Evolutionary conservation across 352 stramenopile genomes (phyloP), one percentile per base, ranked within the genome.

Genomic region (Pythium pectinolyticum): DNA sequence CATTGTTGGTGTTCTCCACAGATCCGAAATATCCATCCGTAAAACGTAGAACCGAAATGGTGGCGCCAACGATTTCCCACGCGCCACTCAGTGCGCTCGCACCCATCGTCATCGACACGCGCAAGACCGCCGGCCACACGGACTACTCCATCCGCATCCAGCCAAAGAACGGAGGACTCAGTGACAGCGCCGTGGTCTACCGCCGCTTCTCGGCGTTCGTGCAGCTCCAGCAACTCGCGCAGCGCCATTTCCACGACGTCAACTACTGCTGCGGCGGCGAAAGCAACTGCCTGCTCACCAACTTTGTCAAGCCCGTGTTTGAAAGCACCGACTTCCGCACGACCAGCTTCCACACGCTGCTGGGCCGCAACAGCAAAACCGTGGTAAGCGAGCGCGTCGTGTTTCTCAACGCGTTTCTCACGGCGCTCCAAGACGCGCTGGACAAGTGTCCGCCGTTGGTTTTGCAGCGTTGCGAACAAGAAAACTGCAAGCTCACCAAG

Each of bases 141-240:
- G 83, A 94, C 72, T 94, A 94, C 57, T 83, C 82, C 52, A 87
- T 94, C 69, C 80, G 82, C 40, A 80, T 94, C 49, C 78, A 87
- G 73, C 77, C 80, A 43, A 75, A 85, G 56, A 67, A 73, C 32
- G 84, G 70, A 56, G 51, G 51, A 7, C 31, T 54, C 41, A 67
- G 78, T 60, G 74, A 84, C 31, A 68, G 72, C 19, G 78, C 80
- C 63, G 75, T 94, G 60, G 81, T 94, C 2, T 92, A 92, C 73
- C 81, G 85, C 47, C 85, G 85, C 61, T 94, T 90, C 77, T 94
- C 85, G 54, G 81, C 83, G 47, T 94, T 94, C 64, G 70, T 92
- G 61, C 80, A 94, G 71, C 82, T 94, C 22, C 85, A 94, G 69
- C 80, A 84, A 14, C 75, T 92, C 25, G 80, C 74, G 25, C 67